A percentile compares a stretch with the other conserved stretches of the same genome.
phyloP scores from a whole-genome alignment of 1,139 yeast genomes.

The Zygoascus sp. region DNA sequence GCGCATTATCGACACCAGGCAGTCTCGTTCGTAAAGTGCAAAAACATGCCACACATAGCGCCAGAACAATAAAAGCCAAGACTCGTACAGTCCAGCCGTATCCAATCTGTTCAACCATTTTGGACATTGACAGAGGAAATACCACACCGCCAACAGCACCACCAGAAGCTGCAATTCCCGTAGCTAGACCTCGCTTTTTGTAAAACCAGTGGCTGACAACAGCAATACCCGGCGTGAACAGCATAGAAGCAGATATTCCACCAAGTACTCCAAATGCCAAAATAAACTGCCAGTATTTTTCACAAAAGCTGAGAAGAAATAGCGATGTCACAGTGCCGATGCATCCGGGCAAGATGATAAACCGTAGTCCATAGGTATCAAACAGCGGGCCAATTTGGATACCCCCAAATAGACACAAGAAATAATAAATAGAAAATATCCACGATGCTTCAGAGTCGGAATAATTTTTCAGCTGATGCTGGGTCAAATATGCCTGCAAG shows the following conservation, averaged over 20 bases:
- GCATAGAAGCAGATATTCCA: conserved; percentile 54
- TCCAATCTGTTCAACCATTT: conserved; percentile 46
- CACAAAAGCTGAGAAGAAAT: conserved; percentile 50
- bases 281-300: conserved; percentile 53
- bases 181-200: conserved; percentile 50
- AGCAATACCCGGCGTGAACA: conserved; percentile 61
- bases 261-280: conserved; percentile 53
- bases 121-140: conserved; percentile 52
- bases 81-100: conserved; percentile 60
- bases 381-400: conserved; percentile 59
- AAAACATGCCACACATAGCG: conserved; percentile 38
- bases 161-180: conserved; percentile 56
- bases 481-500: conserved; percentile 52
- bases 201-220: conserved; percentile 61
- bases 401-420: conserved; percentile 54
- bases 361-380: conserved; percentile 41
- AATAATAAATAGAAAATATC: conserved; percentile 57
- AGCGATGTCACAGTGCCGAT: conserved; percentile 46
- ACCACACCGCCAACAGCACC: conserved; percentile 61
- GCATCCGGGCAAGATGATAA: conserved; percentile 42
- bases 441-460: conserved; percentile 51
- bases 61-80: conserved; percentile 47
- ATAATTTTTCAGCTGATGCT: conserved; percentile 44
- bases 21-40: conserved; percentile 44
- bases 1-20: conserved; percentile 15